Base-by-base conservation (phyloP, 2,329 filamentous ascomycete genomes). In the Ceratocystis cubensis region DNA sequence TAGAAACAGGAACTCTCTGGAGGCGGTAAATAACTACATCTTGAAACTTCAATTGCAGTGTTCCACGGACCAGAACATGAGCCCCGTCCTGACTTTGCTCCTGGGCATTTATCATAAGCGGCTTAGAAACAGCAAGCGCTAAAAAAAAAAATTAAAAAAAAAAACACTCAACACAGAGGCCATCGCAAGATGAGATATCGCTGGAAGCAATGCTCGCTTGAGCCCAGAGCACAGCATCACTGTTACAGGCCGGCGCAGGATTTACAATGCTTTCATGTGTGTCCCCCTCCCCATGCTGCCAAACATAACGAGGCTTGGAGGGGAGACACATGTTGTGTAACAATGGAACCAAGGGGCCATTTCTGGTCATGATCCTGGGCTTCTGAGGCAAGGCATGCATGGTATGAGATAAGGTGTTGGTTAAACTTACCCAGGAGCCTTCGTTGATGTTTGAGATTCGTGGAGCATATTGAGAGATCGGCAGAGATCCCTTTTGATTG, bases 381-480 rank as follows among this genome's bases (percentile, higher is more conserved):
- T 45, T 48, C 4, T 30, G 22, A 46, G 41, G 61, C n/a, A 30
- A 22, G 46, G 30, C 15, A 56, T 65, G 48, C 46, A 71, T 69
- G 48, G 1, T 3, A 53, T 22, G 3, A 53, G 48, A 8, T 25
- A 33, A 50, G 48, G 48, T 30, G 53, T 13, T 57, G 53, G 53
- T 17, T 57, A 66, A 69, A 79, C 86, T 72, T 82, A 95, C 91
- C 88, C 91, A 96, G 67, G 89, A 86, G 71, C 88, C 89, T 70
- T 96, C 90, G 8, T 84, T 80, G 48, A 96, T 80, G 44, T 92
- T 96, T 56, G 87, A 78, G 48, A 96, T 84, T 71, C 85, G 84
- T 28, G 93, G 92, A 37, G 91, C 88, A 76, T 89, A 93, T 56
- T 87, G 85, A 65, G 91, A 96, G 20, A 86, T 82, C 6, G 87